Base-by-base conservation (phyloP, 2,329 filamentous ascomycete genomes). In the Diaporthe sp. region DNA sequence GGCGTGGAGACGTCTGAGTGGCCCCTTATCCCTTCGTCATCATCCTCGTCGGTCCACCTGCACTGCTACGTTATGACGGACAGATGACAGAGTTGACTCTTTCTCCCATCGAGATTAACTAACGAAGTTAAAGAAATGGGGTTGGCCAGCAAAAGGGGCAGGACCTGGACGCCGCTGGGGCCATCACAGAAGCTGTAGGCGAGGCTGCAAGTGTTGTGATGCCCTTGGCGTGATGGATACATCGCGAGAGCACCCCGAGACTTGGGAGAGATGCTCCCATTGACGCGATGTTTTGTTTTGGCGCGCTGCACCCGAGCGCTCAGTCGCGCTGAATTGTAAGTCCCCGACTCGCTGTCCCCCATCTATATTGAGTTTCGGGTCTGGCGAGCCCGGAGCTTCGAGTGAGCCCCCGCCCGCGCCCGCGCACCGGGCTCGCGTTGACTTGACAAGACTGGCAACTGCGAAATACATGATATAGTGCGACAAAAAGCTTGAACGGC, bases 41-140 rank as follows among this genome's bases (percentile, higher is more conserved):
- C 71, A 73, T 73, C 58, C 71, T 39, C 46, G 71, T 73, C 60
- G 60, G 25, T 28, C 71, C 71, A 73, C 71, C 39, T 73, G 57
- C 46, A 55, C 49, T 57, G 51, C 55, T 25, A 55, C 58, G 39
- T n/a, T 53, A 73, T 73, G 71, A 65, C 71, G 58, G 44, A 4
- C 71, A 73, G 28, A 73, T 55, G 37, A 55, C 65, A 70, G 22
- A 55, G 19, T 42, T 34, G 49, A 42, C 49, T 42, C 8, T 42
- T 34, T 5, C 34, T 28, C n/a, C n/a, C 25, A 44, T 57, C 51
- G 58, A 73, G 60, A 65, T 51, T 73, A 46, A 57, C 37, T 37
- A 73, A 44, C 58, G 25, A 49, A 55, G 65, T 55, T 25, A 67
- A 73, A 65, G 58, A 57, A 65, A 46, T 65, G 58, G 71, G 37